Conservation (phyloP, 1,284 basidiomycete genomes). For the Takashimella tepidaria region DNA sequence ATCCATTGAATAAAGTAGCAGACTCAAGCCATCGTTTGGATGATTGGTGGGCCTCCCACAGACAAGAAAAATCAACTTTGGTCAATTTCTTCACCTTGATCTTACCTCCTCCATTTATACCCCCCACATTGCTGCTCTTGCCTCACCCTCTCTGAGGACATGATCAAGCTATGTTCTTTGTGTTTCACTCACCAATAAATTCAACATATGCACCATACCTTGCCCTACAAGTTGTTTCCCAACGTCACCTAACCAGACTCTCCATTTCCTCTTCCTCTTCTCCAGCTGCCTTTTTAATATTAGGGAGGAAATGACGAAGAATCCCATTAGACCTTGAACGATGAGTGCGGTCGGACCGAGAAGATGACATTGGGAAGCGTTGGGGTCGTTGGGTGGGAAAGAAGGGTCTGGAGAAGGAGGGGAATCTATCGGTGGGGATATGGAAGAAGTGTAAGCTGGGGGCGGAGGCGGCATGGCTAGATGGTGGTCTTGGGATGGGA, state of each 20-base stretch:
- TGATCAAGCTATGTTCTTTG: too few species aligned
- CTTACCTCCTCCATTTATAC: too few species aligned
- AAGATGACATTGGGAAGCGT: constrained; percentile 46
- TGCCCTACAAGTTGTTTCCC: constrained; percentile 90
- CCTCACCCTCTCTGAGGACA: too few species aligned
- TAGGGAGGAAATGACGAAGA: constrained; percentile 77
- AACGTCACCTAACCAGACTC: constrained; percentile 78
- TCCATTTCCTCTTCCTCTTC: constrained; percentile 77
- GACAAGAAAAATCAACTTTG: too few species aligned
- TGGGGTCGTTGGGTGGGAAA: constrained; percentile 47
- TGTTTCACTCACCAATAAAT: constrained; percentile 64
- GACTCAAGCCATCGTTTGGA: too few species aligned
- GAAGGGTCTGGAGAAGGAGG: background rate
- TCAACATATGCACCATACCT: constrained; percentile 79
- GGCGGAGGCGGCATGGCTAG: background rate
- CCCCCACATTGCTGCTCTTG: too few species aligned
- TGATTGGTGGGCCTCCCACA: too few species aligned
- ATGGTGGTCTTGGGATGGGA: too few species aligned
- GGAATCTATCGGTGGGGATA: background rate
- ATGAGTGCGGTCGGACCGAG: constrained; percentile 50
- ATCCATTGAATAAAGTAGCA: too few species aligned
- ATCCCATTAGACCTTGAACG: constrained; percentile 58
- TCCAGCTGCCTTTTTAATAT: constrained; percentile 86
- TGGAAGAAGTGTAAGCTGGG: background rate
- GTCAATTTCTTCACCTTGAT: too few species aligned